Evolutionary conservation across 2,329 filamentous ascomycete species (phyloP), one percentile per base, ranked within the genome.

Genomic region (Sclerotinia spermophila): DNA sequence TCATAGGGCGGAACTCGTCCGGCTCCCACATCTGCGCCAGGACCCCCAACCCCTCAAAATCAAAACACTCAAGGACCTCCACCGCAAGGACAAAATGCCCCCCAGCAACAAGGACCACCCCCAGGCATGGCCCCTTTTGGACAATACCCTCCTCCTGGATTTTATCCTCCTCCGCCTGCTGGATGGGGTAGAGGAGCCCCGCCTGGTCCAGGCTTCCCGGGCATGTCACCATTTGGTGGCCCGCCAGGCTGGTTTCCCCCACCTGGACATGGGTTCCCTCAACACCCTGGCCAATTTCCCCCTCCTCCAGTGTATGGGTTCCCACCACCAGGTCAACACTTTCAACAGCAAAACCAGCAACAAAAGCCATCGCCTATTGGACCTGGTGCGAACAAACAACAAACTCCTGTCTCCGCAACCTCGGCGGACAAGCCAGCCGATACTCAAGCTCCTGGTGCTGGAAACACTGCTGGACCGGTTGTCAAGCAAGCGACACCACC

Each of bases 211-310:
- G 87, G 87, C 27, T 93, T 90, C 76, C 89, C 89, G 74, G 89
- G 89, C 74, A 90, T 93, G 86, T 30, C 67, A 5, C 90, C 91
- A 1, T 96, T 94, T 79, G 92, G 91, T 73, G 90, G 89, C 89
- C 74, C 72, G 62, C 88, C 88, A 35, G 91, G 90, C 70, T 96
- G 93, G 92, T 95, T 90, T 79, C 91, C 91, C 75, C 88, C 86
- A 68, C 88, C 89, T 13, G 90, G 90, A 10, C 92, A 92, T 81
- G 90, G 89, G 38, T 96, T 93, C 75, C 90, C 89, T 45, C 89
- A 74, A 84, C 82, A 76, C 84, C 83, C 73, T 86, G 86, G 92
- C 89, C 78, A 84, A 24, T 87, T 75, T 56, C 67, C 74, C 59
- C 74, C 74, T 44, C 62, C 62, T 17, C 62, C 62, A 30, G 62